A percentile compares a stretch with the other conserved stretches of the same genome.
These are phyloP conservation scores for Neocallimastix lanati DNA, from an alignment of 192 early-diverging fungal genomes.

Conservation along the genomic window DNA sequence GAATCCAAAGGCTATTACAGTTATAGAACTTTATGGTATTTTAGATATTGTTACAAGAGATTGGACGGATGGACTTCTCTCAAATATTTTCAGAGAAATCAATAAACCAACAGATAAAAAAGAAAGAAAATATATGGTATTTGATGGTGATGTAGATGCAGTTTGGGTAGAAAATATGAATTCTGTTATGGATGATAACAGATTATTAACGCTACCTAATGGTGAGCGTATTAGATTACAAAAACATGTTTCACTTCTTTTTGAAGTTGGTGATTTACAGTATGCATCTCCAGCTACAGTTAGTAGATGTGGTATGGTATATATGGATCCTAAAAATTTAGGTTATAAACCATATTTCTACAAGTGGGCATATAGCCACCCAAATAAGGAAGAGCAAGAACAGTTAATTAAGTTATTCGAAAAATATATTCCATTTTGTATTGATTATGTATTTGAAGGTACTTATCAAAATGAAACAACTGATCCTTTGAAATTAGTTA, in stretches of 20 bases:
- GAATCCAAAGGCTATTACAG: constrained; percentile 40
- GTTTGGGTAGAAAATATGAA: constrained; percentile 51
- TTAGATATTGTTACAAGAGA: constrained; percentile 34
- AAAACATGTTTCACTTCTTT: constrained; percentile 32
- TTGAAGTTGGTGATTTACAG: constrained; percentile 42
- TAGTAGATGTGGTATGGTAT: constrained; percentile 41
- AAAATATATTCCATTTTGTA: constrained; percentile 23
- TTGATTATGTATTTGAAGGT: constrained; percentile 34
- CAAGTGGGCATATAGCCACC: constrained; percentile 25
- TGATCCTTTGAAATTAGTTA: background rate
- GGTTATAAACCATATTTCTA: constrained; percentile 30
- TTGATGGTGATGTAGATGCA: constrained; percentile 41
- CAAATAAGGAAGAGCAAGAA: constrained; percentile 28
- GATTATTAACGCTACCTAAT: constrained; percentile 34
- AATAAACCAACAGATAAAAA: constrained; percentile 42
- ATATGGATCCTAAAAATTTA: constrained; percentile 44
- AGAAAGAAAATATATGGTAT: constrained; percentile 40
- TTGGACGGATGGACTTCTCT: constrained; percentile 40
- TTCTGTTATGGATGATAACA: constrained; percentile 46
- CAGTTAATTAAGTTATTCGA: constrained; percentile 18
- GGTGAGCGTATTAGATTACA: constrained; percentile 38
- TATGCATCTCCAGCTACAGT: constrained; percentile 42
- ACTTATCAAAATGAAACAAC: constrained; percentile 16
- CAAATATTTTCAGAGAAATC: constrained; percentile 38
- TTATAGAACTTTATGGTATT: constrained; percentile 37